Conservation (phyloP, 2,329 filamentous ascomycete species). For the Calcarisporium arbuscula region DNA sequence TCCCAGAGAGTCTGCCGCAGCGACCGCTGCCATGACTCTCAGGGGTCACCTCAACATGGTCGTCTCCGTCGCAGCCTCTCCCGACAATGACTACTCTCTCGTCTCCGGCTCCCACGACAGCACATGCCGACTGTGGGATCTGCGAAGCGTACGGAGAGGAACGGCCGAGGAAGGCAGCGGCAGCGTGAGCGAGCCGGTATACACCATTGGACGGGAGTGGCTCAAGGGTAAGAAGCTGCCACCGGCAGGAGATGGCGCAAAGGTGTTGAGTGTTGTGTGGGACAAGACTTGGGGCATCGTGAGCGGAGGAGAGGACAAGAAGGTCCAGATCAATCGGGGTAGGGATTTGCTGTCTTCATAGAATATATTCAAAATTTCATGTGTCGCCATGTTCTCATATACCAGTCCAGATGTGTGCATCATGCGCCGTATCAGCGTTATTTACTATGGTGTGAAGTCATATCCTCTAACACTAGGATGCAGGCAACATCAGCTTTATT, state of each 20-base stretch:
- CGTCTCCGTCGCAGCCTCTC: conserved; percentile 41
- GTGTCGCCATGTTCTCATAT: conserved; percentile 1
- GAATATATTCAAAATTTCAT: conserved; percentile 3
- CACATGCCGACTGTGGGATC: conserved; percentile 89
- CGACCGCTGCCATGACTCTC: conserved; percentile 82
- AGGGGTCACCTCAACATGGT: conserved; percentile 79
- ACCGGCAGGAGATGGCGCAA: conserved; percentile 73
- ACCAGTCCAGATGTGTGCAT: too few species aligned
- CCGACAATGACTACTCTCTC: conserved; percentile 70
- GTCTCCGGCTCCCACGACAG: conserved; percentile 89
- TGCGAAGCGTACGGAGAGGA: conserved; percentile 61
- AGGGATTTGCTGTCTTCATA: conserved; percentile 41
- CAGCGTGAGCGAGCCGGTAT: conserved; percentile 66
- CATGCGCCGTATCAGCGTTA: too few species aligned
- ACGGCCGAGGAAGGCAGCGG: conserved; percentile 55
- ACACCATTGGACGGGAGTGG: conserved; percentile 70
- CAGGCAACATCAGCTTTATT: neutral
- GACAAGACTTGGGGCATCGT: conserved; percentile 82
- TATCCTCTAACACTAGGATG: neutral
- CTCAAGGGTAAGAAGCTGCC: conserved; percentile 56
- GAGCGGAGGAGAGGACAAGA: conserved; percentile 87
- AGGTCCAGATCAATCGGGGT: conserved; percentile 81
- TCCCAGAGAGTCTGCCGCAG: conserved; percentile 69
- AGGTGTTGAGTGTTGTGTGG: conserved; percentile 88
- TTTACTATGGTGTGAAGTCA: too few species aligned